phyloP scores from a whole-genome alignment of 345 rosid genomes.

The Brassica cretica region DNA sequence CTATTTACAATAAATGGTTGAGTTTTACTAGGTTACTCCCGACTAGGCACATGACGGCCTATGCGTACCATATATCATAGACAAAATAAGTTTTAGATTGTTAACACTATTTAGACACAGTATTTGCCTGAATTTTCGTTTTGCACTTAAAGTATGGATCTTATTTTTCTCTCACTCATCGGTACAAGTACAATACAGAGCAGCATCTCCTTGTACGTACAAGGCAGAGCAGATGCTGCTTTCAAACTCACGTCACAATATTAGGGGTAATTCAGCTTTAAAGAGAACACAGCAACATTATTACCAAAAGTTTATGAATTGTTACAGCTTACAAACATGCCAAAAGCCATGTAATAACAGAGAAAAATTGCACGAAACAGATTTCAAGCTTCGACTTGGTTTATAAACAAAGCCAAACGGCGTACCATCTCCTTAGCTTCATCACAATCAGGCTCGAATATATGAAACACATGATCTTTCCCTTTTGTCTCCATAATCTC shows the following conservation, averaged over 20 bases:
- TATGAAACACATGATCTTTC: constrained; percentile 74
- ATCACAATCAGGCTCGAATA: constrained; percentile 49
- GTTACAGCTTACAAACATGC: background rate
- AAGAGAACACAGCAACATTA: background rate
- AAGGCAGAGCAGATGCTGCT: background rate
- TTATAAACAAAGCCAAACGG: constrained; percentile 55
- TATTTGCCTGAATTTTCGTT: too few species aligned
- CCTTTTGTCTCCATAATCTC: constrained; percentile 61
- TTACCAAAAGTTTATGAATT: background rate
- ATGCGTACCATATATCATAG: too few species aligned
- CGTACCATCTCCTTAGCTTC: constrained; percentile 52
- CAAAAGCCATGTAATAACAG: background rate
- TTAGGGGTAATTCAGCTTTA: background rate
- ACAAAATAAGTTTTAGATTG: too few species aligned
- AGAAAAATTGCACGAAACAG: background rate
- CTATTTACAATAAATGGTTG: too few species aligned
- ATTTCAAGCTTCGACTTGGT: constrained; percentile 17
- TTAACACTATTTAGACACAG: too few species aligned
- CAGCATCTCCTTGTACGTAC: too few species aligned
- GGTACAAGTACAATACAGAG: background rate
- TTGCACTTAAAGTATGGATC: background rate
- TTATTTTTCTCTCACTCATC: background rate
- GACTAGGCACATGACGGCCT: too few species aligned
- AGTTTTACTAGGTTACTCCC: too few species aligned
- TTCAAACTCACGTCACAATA: background rate